phyloP scores from a whole-genome alignment of 257 asterid genomes.

The Plectranthus barbatus region DNA sequence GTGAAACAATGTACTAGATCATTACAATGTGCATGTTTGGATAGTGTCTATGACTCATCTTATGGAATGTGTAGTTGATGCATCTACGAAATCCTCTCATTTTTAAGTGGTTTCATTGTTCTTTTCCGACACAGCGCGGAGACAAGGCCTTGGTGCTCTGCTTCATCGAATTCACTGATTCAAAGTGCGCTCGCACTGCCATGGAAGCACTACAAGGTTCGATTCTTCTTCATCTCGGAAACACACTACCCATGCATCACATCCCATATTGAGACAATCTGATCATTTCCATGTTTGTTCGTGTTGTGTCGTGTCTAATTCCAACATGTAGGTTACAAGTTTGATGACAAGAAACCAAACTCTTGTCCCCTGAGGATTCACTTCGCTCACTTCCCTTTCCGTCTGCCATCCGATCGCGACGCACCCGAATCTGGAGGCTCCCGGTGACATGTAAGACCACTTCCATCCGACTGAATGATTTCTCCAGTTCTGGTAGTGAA shows the following conservation, averaged over 20 bases:
- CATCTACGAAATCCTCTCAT: not conserved
- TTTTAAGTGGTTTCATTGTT: not conserved
- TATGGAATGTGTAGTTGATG: not conserved
- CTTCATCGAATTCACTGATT: conserved; percentile 71
- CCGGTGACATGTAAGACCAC: conserved; percentile 9
- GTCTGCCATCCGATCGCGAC: conserved; percentile 36
- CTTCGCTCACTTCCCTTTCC: conserved; percentile 67
- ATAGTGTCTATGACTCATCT: not conserved
- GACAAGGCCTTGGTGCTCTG: conserved; percentile 74
- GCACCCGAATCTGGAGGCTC: conserved; percentile 23
- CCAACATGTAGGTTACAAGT: conserved; percentile 56
- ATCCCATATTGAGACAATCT: not conserved
- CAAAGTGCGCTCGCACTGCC: conserved; percentile 63
- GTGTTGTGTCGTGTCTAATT: not conserved
- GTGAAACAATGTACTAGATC: not conserved
- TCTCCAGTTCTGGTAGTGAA: not conserved
- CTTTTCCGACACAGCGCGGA: conserved; percentile 34
- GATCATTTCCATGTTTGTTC: not conserved
- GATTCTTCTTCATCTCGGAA: not conserved
- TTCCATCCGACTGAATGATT: not conserved
- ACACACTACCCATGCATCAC: not conserved
- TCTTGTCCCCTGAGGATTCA: conserved; percentile 38
- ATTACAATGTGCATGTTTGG: not conserved
- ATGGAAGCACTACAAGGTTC: conserved; percentile 79
- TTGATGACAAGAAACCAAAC: conserved; percentile 60